Base-by-base conservation (phyloP, 2,329 filamentous ascomycete genomes). In the Epichloe gansuensis region DNA sequence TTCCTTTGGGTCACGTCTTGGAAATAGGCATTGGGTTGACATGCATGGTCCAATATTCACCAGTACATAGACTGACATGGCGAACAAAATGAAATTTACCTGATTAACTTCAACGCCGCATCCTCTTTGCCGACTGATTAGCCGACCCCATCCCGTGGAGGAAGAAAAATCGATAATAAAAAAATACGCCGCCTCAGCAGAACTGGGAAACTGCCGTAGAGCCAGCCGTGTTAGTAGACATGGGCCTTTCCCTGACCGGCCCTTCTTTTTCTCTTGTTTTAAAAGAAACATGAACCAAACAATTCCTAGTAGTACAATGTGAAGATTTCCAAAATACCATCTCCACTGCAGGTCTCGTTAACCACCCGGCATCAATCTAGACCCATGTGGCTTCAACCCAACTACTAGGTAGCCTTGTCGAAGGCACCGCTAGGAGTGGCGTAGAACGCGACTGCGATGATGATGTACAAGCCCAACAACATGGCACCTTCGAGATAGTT, bases 401-500 rank as follows among this genome's bases (percentile, higher is more conserved):
- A 43, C 17, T 21, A 9, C 15, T 13, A 11, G 2, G 49, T 34
- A 23, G 54, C 63, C 51, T 66, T 66, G 57, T 75, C 71, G 38
- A 78, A 66, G 17, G 73, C 73, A 50, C 71, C 70, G 55, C 61
- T 59, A 3, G 77, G 77, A 13, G 73, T 77, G 52, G 75, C 77
- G 59, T 75, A 81, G 61, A 81, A 81, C 15, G 78, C 78, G 36
- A 81, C 65, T 4, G 78, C 78, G 54, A 82, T 81, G 58, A 82
- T 81, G 47, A 74, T 60, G 61, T 81, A 82, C 15, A 82, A 68
- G 48, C 68, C 69, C 52, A 72, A 61, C 46, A 71, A 62, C 80
- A 91, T 85, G 47, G 84, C 84, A 44, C 87, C 87, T 66, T 91
- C 87, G 23, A 91, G 77, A 59, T 91, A 91, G 67, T 91, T 93